Conservation (phyloP, 495 filamentous ascomycete genomes). For the Trichoderma reesei region DNA sequence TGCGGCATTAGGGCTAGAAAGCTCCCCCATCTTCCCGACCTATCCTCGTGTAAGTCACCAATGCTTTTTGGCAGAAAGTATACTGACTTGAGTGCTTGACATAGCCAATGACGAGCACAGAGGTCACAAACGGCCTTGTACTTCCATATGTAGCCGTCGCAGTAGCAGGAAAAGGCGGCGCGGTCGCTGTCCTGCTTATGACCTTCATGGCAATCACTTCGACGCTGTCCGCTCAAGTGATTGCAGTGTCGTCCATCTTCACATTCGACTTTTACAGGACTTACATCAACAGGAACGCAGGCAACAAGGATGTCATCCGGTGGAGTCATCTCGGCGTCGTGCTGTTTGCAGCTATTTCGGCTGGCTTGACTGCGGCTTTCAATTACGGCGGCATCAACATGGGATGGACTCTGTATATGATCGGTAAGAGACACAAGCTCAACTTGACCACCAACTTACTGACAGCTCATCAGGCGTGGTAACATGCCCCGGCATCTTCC, state of each 20-base stretch:
- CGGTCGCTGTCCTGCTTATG: conserved; percentile 35
- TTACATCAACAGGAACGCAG: conserved; percentile 38
- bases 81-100: conserved; percentile 22
- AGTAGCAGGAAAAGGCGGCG: conserved; percentile 37
- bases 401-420: conserved; percentile 22
- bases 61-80: neutral
- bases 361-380: conserved; percentile 20
- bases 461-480: conserved; percentile 65
- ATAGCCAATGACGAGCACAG: conserved; percentile 30
- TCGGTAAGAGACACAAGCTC: neutral
- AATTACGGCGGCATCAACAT: conserved; percentile 44
- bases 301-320: conserved; percentile 32
- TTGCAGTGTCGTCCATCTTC: conserved; percentile 43
- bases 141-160: conserved; percentile 37
- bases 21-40: conserved; percentile 37
- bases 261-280: conserved; percentile 48
- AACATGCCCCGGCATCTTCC: conserved; percentile 60
- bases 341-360: conserved; percentile 38
- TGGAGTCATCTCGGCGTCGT: conserved; percentile 38
- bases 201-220: conserved; percentile 46
- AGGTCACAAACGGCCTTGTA: conserved; percentile 36
- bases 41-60: neutral
- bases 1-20: conserved; percentile 37
- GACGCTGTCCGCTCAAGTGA: conserved; percentile 39
- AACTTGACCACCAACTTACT: conserved; percentile 14